Percentiles rank a stretch among this genome's conserved stretches.
These are phyloP conservation scores for Populus ilicifolia DNA, from an alignment of 345 rosid genomes.

Conservation along the genomic window DNA sequence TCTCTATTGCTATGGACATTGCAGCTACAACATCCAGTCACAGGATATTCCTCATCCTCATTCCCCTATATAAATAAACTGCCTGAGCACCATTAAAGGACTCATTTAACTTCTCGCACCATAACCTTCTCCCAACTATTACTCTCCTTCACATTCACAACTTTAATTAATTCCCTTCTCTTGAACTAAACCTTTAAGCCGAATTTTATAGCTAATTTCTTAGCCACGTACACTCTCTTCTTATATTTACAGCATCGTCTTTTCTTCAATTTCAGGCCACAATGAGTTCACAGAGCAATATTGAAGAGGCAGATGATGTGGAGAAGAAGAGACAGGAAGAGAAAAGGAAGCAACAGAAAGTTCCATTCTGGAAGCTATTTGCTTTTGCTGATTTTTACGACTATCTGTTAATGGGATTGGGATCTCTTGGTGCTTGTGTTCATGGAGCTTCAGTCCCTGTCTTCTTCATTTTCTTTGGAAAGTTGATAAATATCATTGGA, in stretches of 20 bases:
- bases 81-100: not conserved
- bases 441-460: slow-evolving; percentile 95
- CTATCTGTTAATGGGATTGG: slow-evolving; percentile 63
- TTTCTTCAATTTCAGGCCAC: not conserved
- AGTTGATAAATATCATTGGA: slow-evolving; percentile 70
- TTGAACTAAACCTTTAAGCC: not conserved
- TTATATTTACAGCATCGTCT: not conserved
- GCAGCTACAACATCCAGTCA: not conserved
- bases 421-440: slow-evolving; percentile 80
- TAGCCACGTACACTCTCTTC: not conserved
- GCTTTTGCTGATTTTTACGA: slow-evolving; percentile 83
- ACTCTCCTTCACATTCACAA: not conserved
- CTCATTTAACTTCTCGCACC: not conserved
- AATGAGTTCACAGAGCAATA: slow-evolving; percentile 8
- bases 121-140: not conserved
- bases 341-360: slow-evolving; percentile 31
- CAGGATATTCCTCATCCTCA: not conserved
- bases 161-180: not conserved
- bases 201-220: not conserved
- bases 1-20: not conserved
- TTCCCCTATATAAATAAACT: not conserved
- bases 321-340: slow-evolving; percentile 20
- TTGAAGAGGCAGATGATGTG: slow-evolving; percentile 25
- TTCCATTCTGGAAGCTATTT: slow-evolving; percentile 63
- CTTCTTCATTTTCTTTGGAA: slow-evolving; percentile 90